phyloP scores from a whole-genome alignment of 2,329 filamentous ascomycete species.

The Xylariomycetidae sp. region DNA sequence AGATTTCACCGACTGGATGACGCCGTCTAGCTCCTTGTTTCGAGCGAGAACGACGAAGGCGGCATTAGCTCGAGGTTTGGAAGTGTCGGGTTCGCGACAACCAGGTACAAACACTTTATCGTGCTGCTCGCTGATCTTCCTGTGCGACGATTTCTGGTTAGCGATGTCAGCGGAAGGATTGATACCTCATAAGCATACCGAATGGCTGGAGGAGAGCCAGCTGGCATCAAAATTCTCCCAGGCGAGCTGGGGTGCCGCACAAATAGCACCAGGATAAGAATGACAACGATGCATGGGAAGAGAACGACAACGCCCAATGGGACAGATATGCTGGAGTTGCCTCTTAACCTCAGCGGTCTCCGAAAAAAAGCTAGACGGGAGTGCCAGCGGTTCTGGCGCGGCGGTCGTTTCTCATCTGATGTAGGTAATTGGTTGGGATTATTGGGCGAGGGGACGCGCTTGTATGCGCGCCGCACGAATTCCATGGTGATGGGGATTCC shows the following conservation, averaged over 20 bases:
- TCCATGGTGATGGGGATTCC: slow-evolving; percentile 41
- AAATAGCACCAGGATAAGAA: slow-evolving; percentile 86
- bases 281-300: slow-evolving; percentile 86
- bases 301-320: slow-evolving; percentile 88
- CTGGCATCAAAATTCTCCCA: slow-evolving; percentile 79
- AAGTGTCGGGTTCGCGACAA: slow-evolving; percentile 76
- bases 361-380: slow-evolving; percentile 73
- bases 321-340: slow-evolving; percentile 88
- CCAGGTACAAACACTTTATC: slow-evolving; percentile 95
- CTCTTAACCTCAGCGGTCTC: slow-evolving; percentile 79
- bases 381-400: slow-evolving; percentile 35
- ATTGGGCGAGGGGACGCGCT: slow-evolving; percentile 40
- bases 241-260: slow-evolving; percentile 81
- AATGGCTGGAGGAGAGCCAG: slow-evolving; percentile 82
- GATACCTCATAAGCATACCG: no score
- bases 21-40: slow-evolving; percentile 94
- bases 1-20: slow-evolving; percentile 94
- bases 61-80: slow-evolving; percentile 79
- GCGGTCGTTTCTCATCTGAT: slow-evolving; percentile 43
- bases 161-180: no score
- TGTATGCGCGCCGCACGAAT: slow-evolving; percentile 52
- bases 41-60: slow-evolving; percentile 93
- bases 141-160: slow-evolving; percentile 39
- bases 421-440: slow-evolving; percentile 43
- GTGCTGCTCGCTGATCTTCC: slow-evolving; percentile 94